Percentiles rank a stretch among this genome's conserved stretches.
Evolutionary conservation across 2,329 filamentous ascomycete species (phyloP).

Genomic region (Tolypocladium capitatum): DNA sequence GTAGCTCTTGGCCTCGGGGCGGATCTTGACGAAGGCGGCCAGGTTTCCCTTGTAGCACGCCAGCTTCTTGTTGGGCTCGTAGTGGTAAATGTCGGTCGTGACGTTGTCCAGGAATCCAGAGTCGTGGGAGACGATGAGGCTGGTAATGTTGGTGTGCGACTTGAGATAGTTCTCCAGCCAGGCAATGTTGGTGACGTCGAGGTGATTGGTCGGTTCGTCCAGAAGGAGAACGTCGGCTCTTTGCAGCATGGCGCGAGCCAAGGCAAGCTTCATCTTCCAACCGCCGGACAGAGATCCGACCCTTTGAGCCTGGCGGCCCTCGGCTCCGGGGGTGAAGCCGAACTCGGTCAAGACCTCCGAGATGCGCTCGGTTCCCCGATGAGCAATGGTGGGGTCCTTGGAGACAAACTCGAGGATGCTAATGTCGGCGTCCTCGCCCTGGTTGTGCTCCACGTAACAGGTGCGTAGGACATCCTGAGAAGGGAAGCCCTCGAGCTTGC

Average conservation of each 20-base stretch:
- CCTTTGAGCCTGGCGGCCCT: slow-evolving; percentile 76
- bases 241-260: slow-evolving; percentile 93
- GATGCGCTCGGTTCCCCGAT: slow-evolving; percentile 69
- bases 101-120: slow-evolving; percentile 94
- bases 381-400: slow-evolving; percentile 76
- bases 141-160: slow-evolving; percentile 91
- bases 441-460: slow-evolving; percentile 98
- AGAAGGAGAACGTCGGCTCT: slow-evolving; percentile 91
- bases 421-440: slow-evolving; percentile 93
- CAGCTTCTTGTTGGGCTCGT: slow-evolving; percentile 90
- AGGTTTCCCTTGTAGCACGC: slow-evolving; percentile 75
- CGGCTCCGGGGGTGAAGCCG: slow-evolving; percentile 81
- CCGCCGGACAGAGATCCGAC: slow-evolving; percentile 93
- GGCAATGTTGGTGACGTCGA: slow-evolving; percentile 90
- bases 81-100: slow-evolving; percentile 98
- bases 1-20: slow-evolving; percentile 93
- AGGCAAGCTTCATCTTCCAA: slow-evolving; percentile 99
- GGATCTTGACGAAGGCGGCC: slow-evolving; percentile 70
- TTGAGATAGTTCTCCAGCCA: slow-evolving; percentile 96
- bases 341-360: slow-evolving; percentile 76
- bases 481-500: slow-evolving; percentile 95
- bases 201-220: slow-evolving; percentile 97
- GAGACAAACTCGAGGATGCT: slow-evolving; percentile 88
- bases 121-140: slow-evolving; percentile 96
- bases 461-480: slow-evolving; percentile 83